Evolutionary conservation across 257 asterid genomes (phyloP), one percentile per base, ranked within the genome.

Genomic region (Lantana camara): DNA sequence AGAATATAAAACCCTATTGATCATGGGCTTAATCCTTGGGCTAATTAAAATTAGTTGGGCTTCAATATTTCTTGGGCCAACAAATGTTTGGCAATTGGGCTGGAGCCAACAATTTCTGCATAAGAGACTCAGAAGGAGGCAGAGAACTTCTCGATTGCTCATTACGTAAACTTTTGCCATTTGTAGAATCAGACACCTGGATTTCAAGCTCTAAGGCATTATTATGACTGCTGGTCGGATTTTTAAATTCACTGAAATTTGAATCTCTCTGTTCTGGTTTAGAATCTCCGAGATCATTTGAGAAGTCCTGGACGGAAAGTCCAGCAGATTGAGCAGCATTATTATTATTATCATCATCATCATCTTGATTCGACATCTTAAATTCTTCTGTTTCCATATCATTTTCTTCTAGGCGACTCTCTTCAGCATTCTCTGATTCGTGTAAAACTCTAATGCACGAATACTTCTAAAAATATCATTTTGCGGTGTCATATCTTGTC

Each of bases 171-270:
- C 64, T 78, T 63, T 78, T 71, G 34, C 89, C 95, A 14, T 69
- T 71, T 45, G 57, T 69, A 53, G 89, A 62, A 63, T 79, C 96
- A 16, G 86, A 72, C 66, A 82, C 78, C 75, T 68, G 66, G 48
- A 77, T 73, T 72, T 85, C 93, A 22, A 72, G 73, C 24, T 81
- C 76, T 12, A 93, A 66, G 60, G 87, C 69, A 80, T 80, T 77
- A 57, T 80, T 91, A 34, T 74, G 73, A 60, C 89, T 87, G 47
- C 85, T 74, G 15, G 81, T 56, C 42, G 94, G 94, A 72, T 81
- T 77, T 44, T 78, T 75, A 29, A 63, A 60, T 32, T 85, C 88
- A 60, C 68, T 68, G 35, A 57, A 59, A 62, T 78, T 67, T 0
- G 92, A 72, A 71, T 60, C 62, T 32, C 73, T 81, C 3, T 82